phyloP scores from a whole-genome alignment of 1,139 yeast species.

The Groenewaldozyma sp. region DNA sequence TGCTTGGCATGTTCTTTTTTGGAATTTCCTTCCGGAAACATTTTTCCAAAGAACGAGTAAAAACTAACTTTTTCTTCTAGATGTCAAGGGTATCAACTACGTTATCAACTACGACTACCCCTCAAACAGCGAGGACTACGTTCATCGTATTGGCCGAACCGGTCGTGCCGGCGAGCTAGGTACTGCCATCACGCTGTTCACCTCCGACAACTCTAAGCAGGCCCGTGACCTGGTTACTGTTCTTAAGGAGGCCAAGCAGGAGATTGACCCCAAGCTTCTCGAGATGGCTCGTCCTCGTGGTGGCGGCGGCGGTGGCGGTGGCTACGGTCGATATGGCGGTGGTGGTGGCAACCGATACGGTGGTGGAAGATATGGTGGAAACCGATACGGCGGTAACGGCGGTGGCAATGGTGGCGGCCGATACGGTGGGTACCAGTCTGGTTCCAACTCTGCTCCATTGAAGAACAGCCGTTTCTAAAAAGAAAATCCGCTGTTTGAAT shows the following conservation, averaged over 20 bases:
- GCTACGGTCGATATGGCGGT: constrained; percentile 34
- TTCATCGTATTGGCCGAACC: constrained; percentile 93
- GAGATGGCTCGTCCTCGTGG: constrained; percentile 43
- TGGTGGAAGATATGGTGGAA: constrained; percentile 22
- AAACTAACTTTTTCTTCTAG: constrained; percentile 44
- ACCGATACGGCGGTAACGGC: constrained; percentile 16
- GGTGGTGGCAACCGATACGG: constrained; percentile 41
- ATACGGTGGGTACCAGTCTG: constrained; percentile 14
- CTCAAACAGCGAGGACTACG: constrained; percentile 95
- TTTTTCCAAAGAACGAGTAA: not conserved
- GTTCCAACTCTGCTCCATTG: constrained; percentile 25
- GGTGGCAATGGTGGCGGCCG: constrained; percentile 7
- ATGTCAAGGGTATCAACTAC: constrained; percentile 91
- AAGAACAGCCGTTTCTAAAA: constrained; percentile 18
- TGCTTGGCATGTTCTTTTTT: no score
- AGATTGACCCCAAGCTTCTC: constrained; percentile 46
- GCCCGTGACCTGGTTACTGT: constrained; percentile 89
- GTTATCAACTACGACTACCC: constrained; percentile 97
- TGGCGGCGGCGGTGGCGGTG: constrained; percentile 39
- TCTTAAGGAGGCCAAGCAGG: constrained; percentile 92
- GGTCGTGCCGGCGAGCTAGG: constrained; percentile 98
- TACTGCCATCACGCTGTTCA: constrained; percentile 92
- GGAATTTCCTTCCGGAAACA: not conserved
- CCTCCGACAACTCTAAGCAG: constrained; percentile 75
- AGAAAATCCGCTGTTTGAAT: not conserved